A percentile compares a stretch with the other conserved stretches of the same genome.
These are phyloP conservation scores for Colletotrichum gigasporum DNA, from an alignment of 2,329 filamentous ascomycete genomes.

Conservation along the genomic window DNA sequence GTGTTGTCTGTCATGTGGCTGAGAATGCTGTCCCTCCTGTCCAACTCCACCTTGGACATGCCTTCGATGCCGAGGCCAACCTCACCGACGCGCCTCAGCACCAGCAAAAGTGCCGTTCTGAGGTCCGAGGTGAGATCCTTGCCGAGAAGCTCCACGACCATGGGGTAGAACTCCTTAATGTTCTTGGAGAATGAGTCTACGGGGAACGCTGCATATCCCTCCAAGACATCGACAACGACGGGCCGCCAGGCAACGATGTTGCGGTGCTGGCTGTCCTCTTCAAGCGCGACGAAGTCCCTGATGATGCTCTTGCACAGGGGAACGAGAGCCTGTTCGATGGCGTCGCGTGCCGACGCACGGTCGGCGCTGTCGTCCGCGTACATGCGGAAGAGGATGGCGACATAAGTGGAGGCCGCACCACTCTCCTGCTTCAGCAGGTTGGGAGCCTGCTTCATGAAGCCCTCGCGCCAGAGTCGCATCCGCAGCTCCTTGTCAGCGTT, in stretches of 20 bases:
- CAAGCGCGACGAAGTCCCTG: slow-evolving; percentile 82
- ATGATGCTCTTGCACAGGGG: slow-evolving; percentile 97
- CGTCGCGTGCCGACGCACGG: slow-evolving; percentile 78
- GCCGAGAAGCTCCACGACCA: slow-evolving; percentile 82
- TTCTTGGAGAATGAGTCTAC: slow-evolving; percentile 82
- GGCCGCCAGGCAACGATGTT: slow-evolving; percentile 98
- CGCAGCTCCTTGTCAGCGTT: slow-evolving; percentile 97
- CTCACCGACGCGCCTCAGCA: slow-evolving; percentile 87
- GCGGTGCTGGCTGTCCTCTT: slow-evolving; percentile 95
- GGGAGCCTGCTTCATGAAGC: slow-evolving; percentile 99
- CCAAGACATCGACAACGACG: slow-evolving; percentile 95
- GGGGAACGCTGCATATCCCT: slow-evolving; percentile 89
- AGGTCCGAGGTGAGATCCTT: slow-evolving; percentile 86
- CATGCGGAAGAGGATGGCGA: slow-evolving; percentile 96
- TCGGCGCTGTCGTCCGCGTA: slow-evolving; percentile 90
- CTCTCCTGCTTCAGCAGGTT: slow-evolving; percentile 98
- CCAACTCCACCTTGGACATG: slow-evolving; percentile 47
- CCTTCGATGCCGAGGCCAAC: slow-evolving; percentile 68
- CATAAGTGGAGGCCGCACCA: slow-evolving; percentile 92
- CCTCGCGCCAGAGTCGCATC: slow-evolving; percentile 93
- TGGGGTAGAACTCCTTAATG: slow-evolving; percentile 84
- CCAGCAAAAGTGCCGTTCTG: slow-evolving; percentile 77
- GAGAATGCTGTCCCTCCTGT: slow-evolving; percentile 51
- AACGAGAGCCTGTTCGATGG: slow-evolving; percentile 91
- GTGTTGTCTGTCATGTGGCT: slow-evolving; percentile 44